Base-by-base conservation (phyloP, 1,284 basidiomycete species). In the Irpex sp. region DNA sequence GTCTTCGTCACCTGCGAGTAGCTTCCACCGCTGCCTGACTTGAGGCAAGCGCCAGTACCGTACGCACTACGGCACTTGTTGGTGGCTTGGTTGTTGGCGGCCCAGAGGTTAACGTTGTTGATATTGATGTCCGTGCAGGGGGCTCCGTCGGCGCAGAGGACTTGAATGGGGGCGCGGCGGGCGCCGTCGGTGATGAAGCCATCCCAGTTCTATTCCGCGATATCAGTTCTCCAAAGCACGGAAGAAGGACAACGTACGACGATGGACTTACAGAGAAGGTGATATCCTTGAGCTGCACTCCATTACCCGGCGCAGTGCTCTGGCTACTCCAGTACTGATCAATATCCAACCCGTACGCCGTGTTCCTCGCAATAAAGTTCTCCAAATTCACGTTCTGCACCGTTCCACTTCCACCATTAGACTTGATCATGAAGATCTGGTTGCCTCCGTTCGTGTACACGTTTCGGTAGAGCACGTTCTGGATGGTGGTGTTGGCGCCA, bases 391-490 rank as follows among this genome's bases (percentile, higher is more conserved):
- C 74, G 64, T 77, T 76, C 51, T 64, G 64, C 58, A 78, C 74
- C 58, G 68, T 73, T 6, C 76, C 76, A 11, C 69, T 70, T 15
- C 76, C 76, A 8, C 71, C 68, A 65, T 76, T 74, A 38, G 71
- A 72, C 68, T 78, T 78, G 69, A 78, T 73, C 76, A 78, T 77
- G 65, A 77, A 71, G 2, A 73, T 72, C 64, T 75, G 74, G 69
- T 76, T 76, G 0, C 75, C 76, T 40, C 75, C 75, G 58, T 75
- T 75, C 38, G 72, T 75, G 63, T 76, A 76, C 26, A 76, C 66
- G 60, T 76, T 70, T 5, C 69, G 63, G 58, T 77, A 77, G 11
- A 74, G 37, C 38, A 78, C 71, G 59, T 77, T 71, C 64, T 72
- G 63, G 60, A 78, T 75, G 4, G 70, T 70, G 1, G 73, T 75